phyloP scores from a whole-genome alignment of 805 yeast genomes.

The Candida schatavii region DNA sequence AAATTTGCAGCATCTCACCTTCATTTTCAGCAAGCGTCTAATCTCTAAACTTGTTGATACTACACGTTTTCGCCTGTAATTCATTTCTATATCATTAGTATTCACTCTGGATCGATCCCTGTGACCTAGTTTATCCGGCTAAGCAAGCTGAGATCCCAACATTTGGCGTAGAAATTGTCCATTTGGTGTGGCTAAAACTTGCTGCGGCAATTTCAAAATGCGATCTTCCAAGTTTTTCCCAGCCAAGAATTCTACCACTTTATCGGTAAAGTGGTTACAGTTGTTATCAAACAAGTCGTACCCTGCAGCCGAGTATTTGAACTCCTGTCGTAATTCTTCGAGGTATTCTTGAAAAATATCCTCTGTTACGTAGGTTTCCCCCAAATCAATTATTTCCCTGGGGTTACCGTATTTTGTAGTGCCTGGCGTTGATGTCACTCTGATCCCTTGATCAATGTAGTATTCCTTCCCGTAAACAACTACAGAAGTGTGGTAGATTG shows the following conservation, averaged over 20 bases:
- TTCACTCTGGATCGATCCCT: too few species aligned
- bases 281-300: constrained; percentile 63
- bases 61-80: too few species aligned
- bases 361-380: constrained; percentile 48
- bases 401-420: constrained; percentile 60
- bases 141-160: constrained; percentile 19
- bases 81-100: too few species aligned
- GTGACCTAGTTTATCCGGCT: too few species aligned
- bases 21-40: too few species aligned
- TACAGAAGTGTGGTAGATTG: constrained; percentile 65
- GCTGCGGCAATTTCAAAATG: constrained; percentile 51
- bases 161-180: constrained; percentile 34
- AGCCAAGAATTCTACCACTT: constrained; percentile 53
- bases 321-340: constrained; percentile 42
- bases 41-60: too few species aligned
- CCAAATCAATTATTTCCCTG: constrained; percentile 49
- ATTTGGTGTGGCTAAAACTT: constrained; percentile 40
- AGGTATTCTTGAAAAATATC: constrained; percentile 55
- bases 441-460: constrained; percentile 60
- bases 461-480: constrained; percentile 53
- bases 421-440: constrained; percentile 42
- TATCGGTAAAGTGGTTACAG: constrained; percentile 67
- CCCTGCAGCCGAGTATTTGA: constrained; percentile 42
- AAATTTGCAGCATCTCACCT: too few species aligned
- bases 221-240: constrained; percentile 54